Base-by-base conservation (phyloP, 164 flowering plant species). In the Liquidambar formosana region DNA sequence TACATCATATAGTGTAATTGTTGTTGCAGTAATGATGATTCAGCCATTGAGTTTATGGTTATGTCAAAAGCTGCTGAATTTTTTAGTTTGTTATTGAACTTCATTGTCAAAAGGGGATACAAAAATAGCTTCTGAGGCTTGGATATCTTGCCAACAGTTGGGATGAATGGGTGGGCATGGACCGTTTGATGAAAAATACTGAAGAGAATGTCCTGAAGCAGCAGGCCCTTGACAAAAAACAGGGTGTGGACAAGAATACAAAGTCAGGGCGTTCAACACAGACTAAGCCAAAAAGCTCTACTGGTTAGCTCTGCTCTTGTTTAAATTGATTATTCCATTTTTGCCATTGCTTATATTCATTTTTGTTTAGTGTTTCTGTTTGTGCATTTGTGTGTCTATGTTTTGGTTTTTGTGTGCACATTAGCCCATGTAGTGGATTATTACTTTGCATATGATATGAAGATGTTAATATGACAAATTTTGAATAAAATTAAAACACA, bases 141-240 rank as follows among this genome's bases (percentile, higher is more conserved):
- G 73, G 57, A 70, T 65, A 75, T 82, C 61, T 80, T 77, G 76
- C 70, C 76, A 72, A 83, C 89, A 93, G 97, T 79, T 93, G 98
- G 98, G 98, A 93, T 78, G 98, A 93, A 76, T 93, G 98, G 98
- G 88, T 89, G 48, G 83, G 78, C 10, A 27, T 61, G 48, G 88
- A 87, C 27, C 87, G 93, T 57, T 75, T 93, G 66, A 18, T 89
- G 89, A 89, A 91, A 75, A 59, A 74, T 60, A 86, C 81, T 11
- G 86, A 87, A 53, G 95, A 87, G 81, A 89, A 91, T 76, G 49
- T 86, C 23, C 69, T 61, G 71, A 88, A 86, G 83, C 91, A 87
- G 84, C 78, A 78, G 67, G 81, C 74, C 23, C 85, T 85, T 25
- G 77, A 75, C 5, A 84, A 87, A 62, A 84, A 81, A 53, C 81